Percentiles rank a stretch among this genome's conserved stretches.
Evolutionary conservation across 129 eudicot genomes (phyloP).

Genomic region (Tanacetum coccineum): DNA sequence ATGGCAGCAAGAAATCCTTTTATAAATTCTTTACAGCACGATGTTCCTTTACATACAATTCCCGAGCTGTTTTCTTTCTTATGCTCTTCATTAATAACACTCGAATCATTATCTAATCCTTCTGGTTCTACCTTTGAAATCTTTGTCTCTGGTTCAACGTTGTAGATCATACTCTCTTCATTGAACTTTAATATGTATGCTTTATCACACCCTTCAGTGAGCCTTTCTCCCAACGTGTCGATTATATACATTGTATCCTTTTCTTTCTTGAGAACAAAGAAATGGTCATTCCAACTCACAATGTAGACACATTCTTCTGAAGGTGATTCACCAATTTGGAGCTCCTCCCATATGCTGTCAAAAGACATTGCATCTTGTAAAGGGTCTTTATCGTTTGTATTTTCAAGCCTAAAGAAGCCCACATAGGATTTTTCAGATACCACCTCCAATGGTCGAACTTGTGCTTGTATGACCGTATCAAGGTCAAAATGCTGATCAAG

Average conservation of each 20-base stretch:
- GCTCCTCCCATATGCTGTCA: slow-evolving; percentile 51
- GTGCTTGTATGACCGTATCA: slow-evolving; percentile 50
- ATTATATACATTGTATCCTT: slow-evolving; percentile 37
- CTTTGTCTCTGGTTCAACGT: slow-evolving; percentile 27
- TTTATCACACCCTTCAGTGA: slow-evolving; percentile 54
- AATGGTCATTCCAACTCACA: slow-evolving; percentile 62
- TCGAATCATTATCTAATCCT: slow-evolving; percentile 10
- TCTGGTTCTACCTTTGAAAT: slow-evolving; percentile 25
- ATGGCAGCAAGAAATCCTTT: slow-evolving; percentile 59
- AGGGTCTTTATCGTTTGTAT: slow-evolving; percentile 27
- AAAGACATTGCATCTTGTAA: slow-evolving; percentile 60
- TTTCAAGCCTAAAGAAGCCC: slow-evolving; percentile 55
- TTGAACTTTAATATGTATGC: slow-evolving; percentile 52
- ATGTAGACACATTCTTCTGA: slow-evolving; percentile 38
- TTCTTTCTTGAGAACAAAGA: slow-evolving; percentile 52
- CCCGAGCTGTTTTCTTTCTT: slow-evolving; percentile 16
- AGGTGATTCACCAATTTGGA: slow-evolving; percentile 28
- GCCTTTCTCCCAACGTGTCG: slow-evolving; percentile 58
- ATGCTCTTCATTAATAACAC: slow-evolving; percentile 14
- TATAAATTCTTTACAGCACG: slow-evolving; percentile 55
- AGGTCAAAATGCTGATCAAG: slow-evolving; percentile 58
- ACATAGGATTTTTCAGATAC: slow-evolving; percentile 49
- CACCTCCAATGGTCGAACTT: slow-evolving; percentile 43
- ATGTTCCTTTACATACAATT: slow-evolving; percentile 34
- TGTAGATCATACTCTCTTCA: slow-evolving; percentile 33